Evolutionary conservation across 495 filamentous ascomycete genomes (phyloP), one percentile per base, ranked within the genome.

Genomic region (Penicillium paxilli): DNA sequence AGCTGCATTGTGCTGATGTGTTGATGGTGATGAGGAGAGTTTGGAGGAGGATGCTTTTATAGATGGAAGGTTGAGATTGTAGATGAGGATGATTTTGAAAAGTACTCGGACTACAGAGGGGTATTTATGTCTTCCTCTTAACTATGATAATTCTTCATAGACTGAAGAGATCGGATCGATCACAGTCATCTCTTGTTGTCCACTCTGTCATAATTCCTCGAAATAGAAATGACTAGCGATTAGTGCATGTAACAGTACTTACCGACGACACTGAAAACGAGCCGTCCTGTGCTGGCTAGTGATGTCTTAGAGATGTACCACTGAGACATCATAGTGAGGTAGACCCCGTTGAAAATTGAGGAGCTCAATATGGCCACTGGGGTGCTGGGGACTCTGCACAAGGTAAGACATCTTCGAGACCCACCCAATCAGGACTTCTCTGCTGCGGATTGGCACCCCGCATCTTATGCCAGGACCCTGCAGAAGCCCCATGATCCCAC

Each of bases 1-100:
- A 79, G 56, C 47, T 81, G 76, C 80, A 83, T 83, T 61, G 53
- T 41, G 54, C 22, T 25, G n/a, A 49, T 52, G 26, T 59, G 42
- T 49, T 20, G 24, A 47, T 38, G n/a, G 24, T 38, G n/a, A 22
- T 10, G 16, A 35, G 20, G 35, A 38, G 20, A 23, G 4, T 49
- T 24, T 14, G 46, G 41, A 33, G 52, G 38, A 28, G 26, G 6
- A 3, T 44, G 40, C 35, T 24, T 30, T n/a, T 30, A 30, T 30
- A 30, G 26, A 38, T 38, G 16, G 12, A 19, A 16, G 16, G 25
- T 50, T 41, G 25, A 20, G 22, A 46, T 47, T 28, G 47, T n/a
- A n/a, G n/a, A 35, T 51, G 32, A 22, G 22, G 37, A 44, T 35
- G 8, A 19, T 46, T 45, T 16, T 35, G 5, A 35, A n/a, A 35